Evolutionary conservation across 345 rosid genomes (phyloP), one percentile per base, ranked within the genome.

Genomic region (Acer campestre): DNA sequence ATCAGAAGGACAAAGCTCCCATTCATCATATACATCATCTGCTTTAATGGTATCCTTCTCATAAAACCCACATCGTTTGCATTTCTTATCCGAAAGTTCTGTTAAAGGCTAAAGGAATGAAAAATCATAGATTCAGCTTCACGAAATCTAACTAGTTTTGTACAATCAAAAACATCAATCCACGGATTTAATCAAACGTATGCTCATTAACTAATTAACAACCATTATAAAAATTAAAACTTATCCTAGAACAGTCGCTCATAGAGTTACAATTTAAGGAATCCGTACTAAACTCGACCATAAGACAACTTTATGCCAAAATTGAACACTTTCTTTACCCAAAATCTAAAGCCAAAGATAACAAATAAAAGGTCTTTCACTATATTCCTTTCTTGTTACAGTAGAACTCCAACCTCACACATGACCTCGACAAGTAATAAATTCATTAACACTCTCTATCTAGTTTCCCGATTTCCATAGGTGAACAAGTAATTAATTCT

Each of bases 1-100:
- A 77, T 89, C 97, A 10, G 94, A 94, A 72, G 94, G 83, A 79
- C 99, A 97, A 62, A 97, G 71, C 84, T 94, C 98, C 98, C 98
- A 97, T 75, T 91, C 98, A 35, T 89, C 92, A 86, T 74, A 93
- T 7, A 84, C 85, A 77, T 97, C 93, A 74, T 94, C 98, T 14
- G 91, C 38, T 25, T 49, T 80, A 31, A 91, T 2, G 2, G 20
- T 65, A 77, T 94, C 97, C 78, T 84, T 18, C 87, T 94, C 98
- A 61, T 91, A 97, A 77, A 97, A 82, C 27, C 98, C 99, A 83
- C 99, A 97, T 73, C 97, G 85, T 89, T 94, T 97, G 92, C 99
- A 97, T 80, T 93, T 94, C 56, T 78, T 85, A 68, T 88, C 85
- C 7, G 82, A 42, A 22, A 94, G 80, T 75, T 83, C 80, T 0